Conservation (phyloP, 2,329 filamentous ascomycete genomes). For the Leptographium wingfieldii region DNA sequence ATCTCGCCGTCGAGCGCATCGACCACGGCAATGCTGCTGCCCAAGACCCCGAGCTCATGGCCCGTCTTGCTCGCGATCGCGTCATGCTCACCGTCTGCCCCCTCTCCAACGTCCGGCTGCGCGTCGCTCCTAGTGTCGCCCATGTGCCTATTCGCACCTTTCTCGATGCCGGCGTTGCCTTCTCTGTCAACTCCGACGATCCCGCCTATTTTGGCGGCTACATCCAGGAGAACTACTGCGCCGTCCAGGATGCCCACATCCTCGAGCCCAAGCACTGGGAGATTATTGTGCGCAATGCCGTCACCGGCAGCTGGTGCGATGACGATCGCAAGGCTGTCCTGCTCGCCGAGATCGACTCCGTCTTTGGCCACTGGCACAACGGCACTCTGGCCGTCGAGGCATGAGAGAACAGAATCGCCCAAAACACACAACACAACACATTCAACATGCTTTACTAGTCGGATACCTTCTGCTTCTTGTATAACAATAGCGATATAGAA, state of each 20-base stretch:
- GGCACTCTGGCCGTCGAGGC: conserved; percentile 2
- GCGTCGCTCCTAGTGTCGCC: conserved; percentile 37
- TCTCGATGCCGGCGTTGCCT: conserved; percentile 49
- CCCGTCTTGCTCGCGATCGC: conserved; percentile 40
- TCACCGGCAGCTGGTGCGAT: conserved; percentile 58
- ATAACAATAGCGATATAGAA: not conserved
- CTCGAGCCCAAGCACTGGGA: conserved; percentile 55
- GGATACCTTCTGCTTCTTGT: not conserved
- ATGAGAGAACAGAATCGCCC: not conserved
- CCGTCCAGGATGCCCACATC: conserved; percentile 59
- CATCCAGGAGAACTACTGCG: conserved; percentile 62
- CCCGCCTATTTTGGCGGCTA: conserved; percentile 68
- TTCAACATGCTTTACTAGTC: not conserved
- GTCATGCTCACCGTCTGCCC: conserved; percentile 61
- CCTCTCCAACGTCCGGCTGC: conserved; percentile 55
- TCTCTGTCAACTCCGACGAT: conserved; percentile 64
- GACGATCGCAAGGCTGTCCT: conserved; percentile 49
- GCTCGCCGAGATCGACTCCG: conserved; percentile 29
- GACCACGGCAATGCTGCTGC: conserved; percentile 61
- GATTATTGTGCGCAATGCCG: conserved; percentile 45
- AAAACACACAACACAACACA: not conserved
- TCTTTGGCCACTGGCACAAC: conserved; percentile 14
- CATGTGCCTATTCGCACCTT: conserved; percentile 51
- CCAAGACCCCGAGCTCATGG: conserved; percentile 45
- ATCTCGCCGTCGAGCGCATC: conserved; percentile 51